phyloP scores from a whole-genome alignment of 352 stramenopile species.

The Pythium sukuiense region DNA sequence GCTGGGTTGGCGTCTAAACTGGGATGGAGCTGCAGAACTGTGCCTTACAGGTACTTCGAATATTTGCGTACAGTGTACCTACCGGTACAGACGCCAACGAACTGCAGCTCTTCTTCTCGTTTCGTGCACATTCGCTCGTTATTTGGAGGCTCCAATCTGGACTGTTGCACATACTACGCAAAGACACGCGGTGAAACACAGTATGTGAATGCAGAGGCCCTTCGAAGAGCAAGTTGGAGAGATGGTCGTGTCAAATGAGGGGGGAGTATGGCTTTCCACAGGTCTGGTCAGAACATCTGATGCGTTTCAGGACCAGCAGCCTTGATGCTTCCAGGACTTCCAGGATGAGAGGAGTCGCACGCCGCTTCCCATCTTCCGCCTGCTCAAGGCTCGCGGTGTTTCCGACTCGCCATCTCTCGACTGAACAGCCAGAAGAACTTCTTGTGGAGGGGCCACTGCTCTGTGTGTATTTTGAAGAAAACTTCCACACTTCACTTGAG shows the following conservation, averaged over 20 bases:
- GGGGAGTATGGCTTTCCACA: slow-evolving; percentile 14
- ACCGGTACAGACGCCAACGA: neutral
- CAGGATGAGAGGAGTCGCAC: neutral
- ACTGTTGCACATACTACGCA: neutral
- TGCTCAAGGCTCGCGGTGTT: slow-evolving; percentile 8
- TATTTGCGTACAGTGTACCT: neutral
- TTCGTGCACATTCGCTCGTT: slow-evolving; percentile 1
- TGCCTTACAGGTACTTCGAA: neutral
- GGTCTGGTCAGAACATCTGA: slow-evolving; percentile 22
- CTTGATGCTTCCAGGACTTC: neutral
- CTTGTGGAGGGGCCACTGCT: no score
- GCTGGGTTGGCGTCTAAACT: neutral
- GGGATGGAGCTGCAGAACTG: neutral
- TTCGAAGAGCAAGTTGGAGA: neutral
- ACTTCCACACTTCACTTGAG: neutral
- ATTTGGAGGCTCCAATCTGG: no score
- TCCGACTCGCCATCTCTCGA: slow-evolving; percentile 5
- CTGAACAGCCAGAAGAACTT: slow-evolving; percentile 1
- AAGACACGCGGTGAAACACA: neutral
- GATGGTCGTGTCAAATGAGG: neutral
- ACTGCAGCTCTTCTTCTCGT: neutral
- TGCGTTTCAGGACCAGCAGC: slow-evolving; percentile 10
- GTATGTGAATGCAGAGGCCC: neutral
- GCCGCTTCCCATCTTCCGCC: neutral
- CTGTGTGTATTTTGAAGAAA: neutral